Conservation (phyloP, 768 basidiomycete species). For the Tylopilus balloui region DNA sequence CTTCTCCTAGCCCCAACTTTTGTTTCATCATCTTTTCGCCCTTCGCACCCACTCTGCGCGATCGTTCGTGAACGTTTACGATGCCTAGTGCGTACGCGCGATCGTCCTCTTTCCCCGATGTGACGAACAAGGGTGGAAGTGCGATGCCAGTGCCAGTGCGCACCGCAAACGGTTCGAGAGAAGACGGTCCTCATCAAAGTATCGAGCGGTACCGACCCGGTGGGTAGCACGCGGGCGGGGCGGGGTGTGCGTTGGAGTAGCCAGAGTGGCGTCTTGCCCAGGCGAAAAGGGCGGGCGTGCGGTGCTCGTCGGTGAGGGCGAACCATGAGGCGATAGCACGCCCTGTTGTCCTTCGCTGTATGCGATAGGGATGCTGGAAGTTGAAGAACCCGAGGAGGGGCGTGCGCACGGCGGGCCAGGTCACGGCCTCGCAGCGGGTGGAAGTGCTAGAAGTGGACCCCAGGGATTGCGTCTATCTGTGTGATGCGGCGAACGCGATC, state of each 20-base stretch:
- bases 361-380: slow-evolving; percentile 10
- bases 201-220: slow-evolving; percentile 4
- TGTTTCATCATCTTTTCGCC: background rate
- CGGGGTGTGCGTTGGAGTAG: slow-evolving; percentile 7
- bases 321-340: slow-evolving; percentile 12
- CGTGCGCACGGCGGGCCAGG: slow-evolving; percentile 5
- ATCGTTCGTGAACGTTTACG: slow-evolving; percentile 2
- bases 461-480: slow-evolving; percentile 4
- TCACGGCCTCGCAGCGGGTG: slow-evolving; percentile 7
- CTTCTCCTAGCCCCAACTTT: slow-evolving; percentile 11
- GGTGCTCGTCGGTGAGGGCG: slow-evolving; percentile 9
- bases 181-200: background rate
- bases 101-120: background rate
- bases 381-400: slow-evolving; percentile 12
- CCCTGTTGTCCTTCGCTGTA: slow-evolving; percentile 8
- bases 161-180: slow-evolving; percentile 2
- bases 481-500: slow-evolving; percentile 3
- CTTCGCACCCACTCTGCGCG: background rate
- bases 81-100: slow-evolving; percentile 3
- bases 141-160: slow-evolving; percentile 4
- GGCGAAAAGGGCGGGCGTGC: slow-evolving; percentile 9
- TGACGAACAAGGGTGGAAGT: background rate
- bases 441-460: background rate
- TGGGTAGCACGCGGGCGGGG: slow-evolving; percentile 10
- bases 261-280: slow-evolving; percentile 11